phyloP scores from a whole-genome alignment of 2,329 filamentous ascomycete genomes.

The Rosellinia necatrix region DNA sequence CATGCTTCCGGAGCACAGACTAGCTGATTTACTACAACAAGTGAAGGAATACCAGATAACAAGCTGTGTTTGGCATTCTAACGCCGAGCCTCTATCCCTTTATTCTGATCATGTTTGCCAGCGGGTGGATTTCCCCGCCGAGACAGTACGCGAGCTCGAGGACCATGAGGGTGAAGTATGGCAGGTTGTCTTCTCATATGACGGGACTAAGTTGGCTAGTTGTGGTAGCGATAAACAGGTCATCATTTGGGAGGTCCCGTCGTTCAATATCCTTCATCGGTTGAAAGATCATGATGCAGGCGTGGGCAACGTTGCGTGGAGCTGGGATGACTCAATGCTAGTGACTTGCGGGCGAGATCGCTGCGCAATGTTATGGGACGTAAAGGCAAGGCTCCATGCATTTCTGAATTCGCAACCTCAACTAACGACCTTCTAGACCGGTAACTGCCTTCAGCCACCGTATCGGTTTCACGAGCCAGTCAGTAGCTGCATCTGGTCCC shows the following conservation, averaged over 20 bases:
- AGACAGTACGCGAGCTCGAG: constrained; percentile 70
- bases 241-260: constrained; percentile 78
- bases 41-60: constrained; percentile 84
- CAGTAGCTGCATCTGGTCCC: constrained; percentile 87
- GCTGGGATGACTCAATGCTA: constrained; percentile 84
- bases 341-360: constrained; percentile 81
- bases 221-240: constrained; percentile 77
- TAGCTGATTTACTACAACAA: constrained; percentile 79
- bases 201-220: constrained; percentile 81
- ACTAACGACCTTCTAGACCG: constrained; percentile 54
- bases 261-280: constrained; percentile 66
- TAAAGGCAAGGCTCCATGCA: constrained; percentile 57
- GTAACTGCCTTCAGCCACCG: constrained; percentile 65
- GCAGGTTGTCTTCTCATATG: constrained; percentile 88
- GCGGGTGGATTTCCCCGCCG: constrained; percentile 75
- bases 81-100: constrained; percentile 74
- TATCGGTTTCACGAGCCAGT: constrained; percentile 81
- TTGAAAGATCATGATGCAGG: constrained; percentile 70
- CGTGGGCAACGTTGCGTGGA: constrained; percentile 85
- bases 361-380: constrained; percentile 76
- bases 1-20: constrained; percentile 91
- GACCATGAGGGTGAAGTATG: constrained; percentile 85
- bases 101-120: constrained; percentile 90
- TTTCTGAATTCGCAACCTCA: background rate
- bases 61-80: constrained; percentile 88